Conservation (phyloP, 345 rosid genomes). For the Hypericum androsaemum region DNA sequence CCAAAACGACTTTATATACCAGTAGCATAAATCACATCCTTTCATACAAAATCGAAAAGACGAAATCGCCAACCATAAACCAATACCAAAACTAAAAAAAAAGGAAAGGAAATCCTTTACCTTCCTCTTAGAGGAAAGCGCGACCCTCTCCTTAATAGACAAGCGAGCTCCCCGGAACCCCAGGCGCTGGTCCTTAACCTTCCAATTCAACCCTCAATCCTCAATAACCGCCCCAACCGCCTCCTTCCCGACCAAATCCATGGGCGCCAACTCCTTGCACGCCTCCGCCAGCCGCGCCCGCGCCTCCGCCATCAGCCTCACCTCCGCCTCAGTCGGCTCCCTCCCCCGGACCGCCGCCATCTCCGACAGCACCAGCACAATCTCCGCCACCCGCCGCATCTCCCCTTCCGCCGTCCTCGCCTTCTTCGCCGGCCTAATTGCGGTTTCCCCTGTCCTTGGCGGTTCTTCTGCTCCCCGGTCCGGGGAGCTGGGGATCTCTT, state of each 20-base stretch:
- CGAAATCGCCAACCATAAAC: not conserved
- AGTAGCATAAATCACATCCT: not conserved
- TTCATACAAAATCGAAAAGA: not conserved
- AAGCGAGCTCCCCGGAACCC: slow-evolving; percentile 42
- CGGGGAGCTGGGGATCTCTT: no score
- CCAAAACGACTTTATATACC: no score
- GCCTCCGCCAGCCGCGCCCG: slow-evolving; percentile 61
- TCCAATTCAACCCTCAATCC: slow-evolving; percentile 65
- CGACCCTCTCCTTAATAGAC: slow-evolving; percentile 61
- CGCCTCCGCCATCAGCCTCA: slow-evolving; percentile 45
- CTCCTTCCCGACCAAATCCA: slow-evolving; percentile 49
- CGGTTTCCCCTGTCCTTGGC: no score
- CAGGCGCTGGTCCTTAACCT: slow-evolving; percentile 46
- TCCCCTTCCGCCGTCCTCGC: not conserved
- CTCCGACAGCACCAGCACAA: slow-evolving; percentile 65
- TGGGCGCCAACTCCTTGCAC: slow-evolving; percentile 46
- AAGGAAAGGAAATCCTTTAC: slow-evolving; percentile 20
- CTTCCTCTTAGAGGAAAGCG: slow-evolving; percentile 56
- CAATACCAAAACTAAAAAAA: not conserved
- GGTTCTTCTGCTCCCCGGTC: no score
- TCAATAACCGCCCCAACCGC: slow-evolving; percentile 53
- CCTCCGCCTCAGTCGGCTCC: no score
- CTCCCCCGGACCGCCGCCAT: slow-evolving; percentile 64
- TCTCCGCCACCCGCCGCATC: slow-evolving; percentile 63
- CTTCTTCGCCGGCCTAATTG: not conserved